phyloP scores from a whole-genome alignment of 2,329 filamentous ascomycete species.

The Pyrenophora graminea region DNA sequence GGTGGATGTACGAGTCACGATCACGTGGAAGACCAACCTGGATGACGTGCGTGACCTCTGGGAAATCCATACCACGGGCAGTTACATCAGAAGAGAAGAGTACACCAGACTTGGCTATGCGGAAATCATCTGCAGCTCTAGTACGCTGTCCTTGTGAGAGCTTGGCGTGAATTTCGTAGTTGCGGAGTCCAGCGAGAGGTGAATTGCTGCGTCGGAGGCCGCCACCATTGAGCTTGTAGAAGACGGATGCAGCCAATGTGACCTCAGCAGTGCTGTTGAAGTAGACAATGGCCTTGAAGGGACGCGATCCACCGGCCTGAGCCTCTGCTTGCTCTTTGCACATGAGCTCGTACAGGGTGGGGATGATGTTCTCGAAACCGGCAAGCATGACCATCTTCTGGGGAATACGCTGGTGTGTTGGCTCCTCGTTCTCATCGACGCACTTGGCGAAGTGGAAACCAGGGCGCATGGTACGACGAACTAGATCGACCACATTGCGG shows the following conservation, averaged over 20 bases:
- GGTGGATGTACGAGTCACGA: constrained; percentile 57
- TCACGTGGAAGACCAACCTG: constrained; percentile 54
- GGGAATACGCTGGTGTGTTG: constrained; percentile 82
- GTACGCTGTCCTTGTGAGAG: constrained; percentile 74
- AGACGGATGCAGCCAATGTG: constrained; percentile 64
- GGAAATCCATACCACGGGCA: constrained; percentile 59
- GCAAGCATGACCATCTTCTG: constrained; percentile 72
- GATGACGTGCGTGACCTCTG: constrained; percentile 58
- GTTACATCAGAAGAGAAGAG: constrained; percentile 58
- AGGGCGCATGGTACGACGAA: constrained; percentile 75
- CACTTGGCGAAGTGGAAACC: constrained; percentile 90
- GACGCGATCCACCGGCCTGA: constrained; percentile 51
- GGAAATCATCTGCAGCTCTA: constrained; percentile 72
- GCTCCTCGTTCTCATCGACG: constrained; percentile 77
- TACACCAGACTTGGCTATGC: constrained; percentile 60
- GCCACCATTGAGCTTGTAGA: constrained; percentile 54
- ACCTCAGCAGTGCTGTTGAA: constrained; percentile 79
- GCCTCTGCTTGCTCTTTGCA: constrained; percentile 60
- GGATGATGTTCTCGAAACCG: constrained; percentile 76
- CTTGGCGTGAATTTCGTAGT: constrained; percentile 76
- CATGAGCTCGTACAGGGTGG: constrained; percentile 76
- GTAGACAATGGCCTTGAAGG: constrained; percentile 97
- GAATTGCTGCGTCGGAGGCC: constrained; percentile 37
- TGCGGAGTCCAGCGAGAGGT: constrained; percentile 42
- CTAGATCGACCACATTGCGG: constrained; percentile 77